Evolutionary conservation across 179 eudicot genomes (phyloP).

Genomic region (Patellifolia procumbens): DNA sequence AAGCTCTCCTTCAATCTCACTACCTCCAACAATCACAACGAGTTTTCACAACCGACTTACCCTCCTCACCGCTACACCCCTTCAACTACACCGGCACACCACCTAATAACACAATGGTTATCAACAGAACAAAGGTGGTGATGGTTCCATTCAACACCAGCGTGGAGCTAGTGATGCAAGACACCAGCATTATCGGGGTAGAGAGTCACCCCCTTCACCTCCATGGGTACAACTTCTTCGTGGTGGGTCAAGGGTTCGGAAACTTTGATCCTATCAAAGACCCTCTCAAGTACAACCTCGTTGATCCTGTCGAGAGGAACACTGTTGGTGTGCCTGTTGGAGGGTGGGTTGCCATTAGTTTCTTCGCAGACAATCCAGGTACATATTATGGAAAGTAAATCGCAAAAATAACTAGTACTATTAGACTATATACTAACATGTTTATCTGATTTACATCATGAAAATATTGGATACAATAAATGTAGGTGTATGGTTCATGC

Average conservation of each 20-base stretch:
- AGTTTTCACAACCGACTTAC: slow-evolving; percentile 29
- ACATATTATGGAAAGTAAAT: background rate
- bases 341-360: slow-evolving; percentile 41
- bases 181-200: slow-evolving; percentile 40
- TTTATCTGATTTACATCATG: no score
- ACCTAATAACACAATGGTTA: slow-evolving; percentile 45
- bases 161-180: slow-evolving; percentile 42
- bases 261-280: slow-evolving; percentile 34
- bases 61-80: slow-evolving; percentile 25
- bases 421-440: no score
- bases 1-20: slow-evolving; percentile 27
- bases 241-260: slow-evolving; percentile 50
- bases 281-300: slow-evolving; percentile 34
- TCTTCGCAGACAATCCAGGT: slow-evolving; percentile 15
- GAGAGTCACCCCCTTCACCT: slow-evolving; percentile 47
- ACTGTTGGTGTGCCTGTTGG: slow-evolving; percentile 37
- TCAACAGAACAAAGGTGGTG: slow-evolving; percentile 36
- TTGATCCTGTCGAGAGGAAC: slow-evolving; percentile 40
- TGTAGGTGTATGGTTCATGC: slow-evolving; percentile 46
- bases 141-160: slow-evolving; percentile 40
- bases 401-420: no score
- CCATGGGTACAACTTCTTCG: slow-evolving; percentile 48
- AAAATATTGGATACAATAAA: background rate
- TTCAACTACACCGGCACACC: slow-evolving; percentile 46
- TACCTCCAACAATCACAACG: slow-evolving; percentile 17